Percentiles rank a stretch among this genome's conserved stretches.
Evolutionary conservation across 192 early-diverging fungal species (phyloP).

Genomic region (Coemansia sp.): DNA sequence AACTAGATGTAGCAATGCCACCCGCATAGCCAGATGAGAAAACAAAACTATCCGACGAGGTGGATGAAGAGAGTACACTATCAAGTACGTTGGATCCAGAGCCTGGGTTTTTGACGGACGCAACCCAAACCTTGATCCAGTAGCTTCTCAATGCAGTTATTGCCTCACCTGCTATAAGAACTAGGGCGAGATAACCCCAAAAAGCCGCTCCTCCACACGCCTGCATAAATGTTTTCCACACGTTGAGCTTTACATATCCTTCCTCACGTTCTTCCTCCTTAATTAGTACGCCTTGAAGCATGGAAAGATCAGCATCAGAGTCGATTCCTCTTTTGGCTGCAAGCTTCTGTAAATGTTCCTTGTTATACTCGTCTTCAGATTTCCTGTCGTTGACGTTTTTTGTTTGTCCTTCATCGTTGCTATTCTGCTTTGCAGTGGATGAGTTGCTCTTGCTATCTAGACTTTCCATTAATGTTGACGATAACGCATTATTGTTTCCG

Average conservation of each 20-base stretch:
- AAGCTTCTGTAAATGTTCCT: too few relatives aligned
- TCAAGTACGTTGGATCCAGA: too few relatives aligned
- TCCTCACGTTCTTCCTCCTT: conserved; percentile 63
- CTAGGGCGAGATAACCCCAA: conserved; percentile 52
- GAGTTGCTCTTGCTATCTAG: too few relatives aligned
- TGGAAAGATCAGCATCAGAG: background rate
- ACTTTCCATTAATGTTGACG: too few relatives aligned
- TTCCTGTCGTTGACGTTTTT: too few relatives aligned
- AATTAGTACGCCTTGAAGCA: conserved; percentile 56
- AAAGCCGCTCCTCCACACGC: conserved; percentile 63
- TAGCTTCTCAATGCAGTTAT: conserved; percentile 59
- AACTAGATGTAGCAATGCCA: background rate
- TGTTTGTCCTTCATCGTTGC: too few relatives aligned
- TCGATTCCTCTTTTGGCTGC: too few relatives aligned
- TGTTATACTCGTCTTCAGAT: too few relatives aligned
- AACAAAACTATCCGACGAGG: too few relatives aligned
- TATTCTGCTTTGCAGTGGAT: too few relatives aligned
- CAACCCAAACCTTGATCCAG: conserved; percentile 66
- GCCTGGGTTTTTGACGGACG: background rate
- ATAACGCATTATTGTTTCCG: too few relatives aligned
- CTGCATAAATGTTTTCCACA: conserved; percentile 73
- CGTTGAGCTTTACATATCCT: conserved; percentile 66
- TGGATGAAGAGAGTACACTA: too few relatives aligned
- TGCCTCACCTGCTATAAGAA: conserved; percentile 44
- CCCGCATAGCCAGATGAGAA: background rate